Base-by-base conservation (phyloP, 257 asterid species). In the Lithospermum erythrorhizon region DNA sequence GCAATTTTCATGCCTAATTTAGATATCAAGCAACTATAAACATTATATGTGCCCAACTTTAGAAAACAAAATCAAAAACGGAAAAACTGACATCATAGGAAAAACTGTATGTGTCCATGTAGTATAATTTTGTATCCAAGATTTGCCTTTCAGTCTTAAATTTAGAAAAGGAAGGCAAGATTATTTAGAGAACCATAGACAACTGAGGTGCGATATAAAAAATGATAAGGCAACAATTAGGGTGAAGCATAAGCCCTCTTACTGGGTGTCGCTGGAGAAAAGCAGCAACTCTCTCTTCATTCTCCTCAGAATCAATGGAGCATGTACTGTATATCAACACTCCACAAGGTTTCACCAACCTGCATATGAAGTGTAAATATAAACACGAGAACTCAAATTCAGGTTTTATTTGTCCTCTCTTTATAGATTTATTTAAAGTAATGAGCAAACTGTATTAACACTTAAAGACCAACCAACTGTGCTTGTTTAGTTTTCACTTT, bases 271-370 rank as follows among this genome's bases (percentile, higher is more conserved):
- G 78, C n/a, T 30, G 73, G 37, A 90, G 96, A 82, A 90, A 87
- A 55, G 94, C 86, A 72, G 80, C 79, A 57, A 90, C 79, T 78
- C 97, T 83, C 68, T 85, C 91, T 78, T 90, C 94, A 23, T 90
- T 90, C 80, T 90, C 97, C 72, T 74, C 83, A 0, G 85, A 87
- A 68, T 90, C 96, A 64, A 85, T 82, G 41, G 97, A 90, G 74
- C 97, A 90, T 14, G 97, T 90, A 69, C 97, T 87, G 68, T 90
- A 90, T 68, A 87, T 67, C 47, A 90, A 82, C 27, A 75, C 81
- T 21, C 97, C 97, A 51, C 82, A 89, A 61, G 85, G 86, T 80
- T 75, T 84, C 68, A 87, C 95, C 78, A 87, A 78, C 69, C 97
- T 90, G 83, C 67, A 49, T 58, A 57, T 58, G 61, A 69, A 72